Conservation (phyloP, 2,329 filamentous ascomycete genomes). For the Exophiala sp. region DNA sequence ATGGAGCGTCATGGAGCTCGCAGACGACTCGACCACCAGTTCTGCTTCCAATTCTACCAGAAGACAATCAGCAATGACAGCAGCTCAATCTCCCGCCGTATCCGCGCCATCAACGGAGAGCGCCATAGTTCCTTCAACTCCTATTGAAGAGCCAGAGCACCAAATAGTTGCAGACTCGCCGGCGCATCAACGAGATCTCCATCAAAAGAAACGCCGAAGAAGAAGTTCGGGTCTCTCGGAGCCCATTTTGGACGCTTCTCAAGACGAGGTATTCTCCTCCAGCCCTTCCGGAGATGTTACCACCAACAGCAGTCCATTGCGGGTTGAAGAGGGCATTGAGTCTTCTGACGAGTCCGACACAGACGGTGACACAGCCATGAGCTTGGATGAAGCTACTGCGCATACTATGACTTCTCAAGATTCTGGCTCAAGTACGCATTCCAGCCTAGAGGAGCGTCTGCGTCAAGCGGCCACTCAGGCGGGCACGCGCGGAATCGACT, state of each 20-base stretch:
- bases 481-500: slow-evolving; percentile 62
- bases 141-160: slow-evolving; percentile 55
- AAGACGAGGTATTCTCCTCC: slow-evolving; percentile 63
- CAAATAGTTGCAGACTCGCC: slow-evolving; percentile 54
- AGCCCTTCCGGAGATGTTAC: slow-evolving; percentile 50
- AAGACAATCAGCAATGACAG: slow-evolving; percentile 59
- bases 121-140: slow-evolving; percentile 55
- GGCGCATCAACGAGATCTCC: slow-evolving; percentile 58
- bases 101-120: slow-evolving; percentile 14
- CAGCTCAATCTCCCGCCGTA: slow-evolving; percentile 28
- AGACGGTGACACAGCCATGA: slow-evolving; percentile 75
- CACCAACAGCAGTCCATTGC: slow-evolving; percentile 36
- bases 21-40: slow-evolving; percentile 76
- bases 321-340: slow-evolving; percentile 46
- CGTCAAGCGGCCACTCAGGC: slow-evolving; percentile 69
- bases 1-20: slow-evolving; percentile 87
- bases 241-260: slow-evolving; percentile 41
- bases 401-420: slow-evolving; percentile 59
- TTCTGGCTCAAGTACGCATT: slow-evolving; percentile 54
- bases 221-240: slow-evolving; percentile 54
- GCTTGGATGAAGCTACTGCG: slow-evolving; percentile 68
- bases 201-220: slow-evolving; percentile 49
- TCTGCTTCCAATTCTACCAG: slow-evolving; percentile 68
- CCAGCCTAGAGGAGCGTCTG: slow-evolving; percentile 72
- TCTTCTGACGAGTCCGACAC: slow-evolving; percentile 50